These are phyloP conservation scores for Zygotorulaspora danielsina DNA, from an alignment of 805 yeast species.

Conservation along the genomic window DNA sequence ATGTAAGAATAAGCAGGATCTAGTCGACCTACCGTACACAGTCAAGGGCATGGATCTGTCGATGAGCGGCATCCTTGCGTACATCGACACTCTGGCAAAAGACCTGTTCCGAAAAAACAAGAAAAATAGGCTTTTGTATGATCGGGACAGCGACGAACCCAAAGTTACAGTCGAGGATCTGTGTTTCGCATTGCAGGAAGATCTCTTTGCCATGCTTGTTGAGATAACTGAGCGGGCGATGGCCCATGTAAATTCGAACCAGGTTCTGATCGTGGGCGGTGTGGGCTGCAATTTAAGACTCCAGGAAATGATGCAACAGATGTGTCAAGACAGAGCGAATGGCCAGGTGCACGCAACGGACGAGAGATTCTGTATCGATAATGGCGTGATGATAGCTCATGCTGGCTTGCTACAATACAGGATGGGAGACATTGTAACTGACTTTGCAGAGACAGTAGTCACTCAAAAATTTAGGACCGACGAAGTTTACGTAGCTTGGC, in stretches of 20 bases:
- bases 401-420: conserved; percentile 87
- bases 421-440: conserved; percentile 61
- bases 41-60: conserved; percentile 98
- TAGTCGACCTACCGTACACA: conserved; percentile 85
- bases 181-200: conserved; percentile 90
- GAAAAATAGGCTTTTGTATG: conserved; percentile 38
- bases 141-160: conserved; percentile 40
- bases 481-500: conserved; percentile 86
- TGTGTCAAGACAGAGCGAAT: conserved; percentile 78
- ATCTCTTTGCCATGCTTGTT: conserved; percentile 90
- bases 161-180: conserved; percentile 75
- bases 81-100: conserved; percentile 73
- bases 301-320: conserved; percentile 94
- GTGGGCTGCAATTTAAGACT: conserved; percentile 93
- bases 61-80: conserved; percentile 91
- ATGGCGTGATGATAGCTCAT: conserved; percentile 98
- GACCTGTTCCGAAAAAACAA: conserved; percentile 51
- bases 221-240: conserved; percentile 97
- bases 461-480: conserved; percentile 94
- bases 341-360: conserved; percentile 94
- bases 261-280: conserved; percentile 94
- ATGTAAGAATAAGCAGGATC: conserved; percentile 41
- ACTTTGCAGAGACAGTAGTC: conserved; percentile 69
- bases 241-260: conserved; percentile 91
- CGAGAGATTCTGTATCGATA: conserved; percentile 94